phyloP scores from a whole-genome alignment of 331 rosid genomes.

The Dryas integrifolia region DNA sequence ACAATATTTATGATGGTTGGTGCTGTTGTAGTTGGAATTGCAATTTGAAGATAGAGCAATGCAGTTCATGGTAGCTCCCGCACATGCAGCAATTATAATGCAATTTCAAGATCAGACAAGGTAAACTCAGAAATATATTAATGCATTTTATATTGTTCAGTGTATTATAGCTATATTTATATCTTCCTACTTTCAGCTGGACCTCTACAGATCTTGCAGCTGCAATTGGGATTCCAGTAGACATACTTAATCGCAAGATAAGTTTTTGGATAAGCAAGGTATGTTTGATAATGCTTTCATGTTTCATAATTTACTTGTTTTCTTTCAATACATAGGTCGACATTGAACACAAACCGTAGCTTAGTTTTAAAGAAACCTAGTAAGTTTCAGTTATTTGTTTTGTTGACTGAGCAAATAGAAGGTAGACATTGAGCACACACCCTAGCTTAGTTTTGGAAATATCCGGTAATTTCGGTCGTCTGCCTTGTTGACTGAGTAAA shows the following conservation, averaged over 20 bases:
- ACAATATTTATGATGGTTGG: conserved; percentile 1
- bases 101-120: conserved; percentile 76
- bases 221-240: conserved; percentile 70
- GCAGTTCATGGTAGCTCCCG: conserved; percentile 80
- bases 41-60: conserved; percentile 81
- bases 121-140: conserved; percentile 34
- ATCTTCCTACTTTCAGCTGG: conserved; percentile 64
- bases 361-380: background rate
- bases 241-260: conserved; percentile 70
- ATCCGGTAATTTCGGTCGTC: background rate
- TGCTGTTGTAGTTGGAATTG: conserved; percentile 72
- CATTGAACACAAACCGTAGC: conserved; percentile 8
- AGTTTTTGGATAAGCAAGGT: conserved; percentile 94
- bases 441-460: background rate
- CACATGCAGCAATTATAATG: conserved; percentile 82
- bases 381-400: background rate
- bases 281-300: conserved; percentile 10
- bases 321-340: background rate
- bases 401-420: background rate
- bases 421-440: background rate
- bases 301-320: conserved; percentile 5
- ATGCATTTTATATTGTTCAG: conserved; percentile 15
- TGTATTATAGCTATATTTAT: conserved; percentile 5
- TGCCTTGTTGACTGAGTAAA: background rate
- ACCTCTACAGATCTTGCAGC: conserved; percentile 67